These are phyloP conservation scores for Elongisporangium senticosum DNA, from an alignment of 352 stramenopile genomes.

Conservation along the genomic window DNA sequence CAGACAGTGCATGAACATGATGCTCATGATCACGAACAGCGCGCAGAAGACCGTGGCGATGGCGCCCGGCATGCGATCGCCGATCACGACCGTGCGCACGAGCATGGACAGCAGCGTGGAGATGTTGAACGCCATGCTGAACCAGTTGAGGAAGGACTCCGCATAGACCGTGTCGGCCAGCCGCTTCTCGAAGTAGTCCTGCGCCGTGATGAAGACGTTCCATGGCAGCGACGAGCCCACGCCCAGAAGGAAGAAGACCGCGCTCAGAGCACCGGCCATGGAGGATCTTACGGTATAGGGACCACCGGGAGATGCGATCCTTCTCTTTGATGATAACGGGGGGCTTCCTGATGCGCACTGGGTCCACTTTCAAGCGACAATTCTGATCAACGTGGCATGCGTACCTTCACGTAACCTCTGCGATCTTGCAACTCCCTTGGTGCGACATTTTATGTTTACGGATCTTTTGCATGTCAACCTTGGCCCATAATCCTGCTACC, in stretches of 20 bases:
- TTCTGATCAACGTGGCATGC: background rate
- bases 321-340: background rate
- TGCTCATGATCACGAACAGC: slow-evolving; percentile 55
- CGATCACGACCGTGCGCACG: slow-evolving; percentile 53
- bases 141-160: slow-evolving; percentile 84
- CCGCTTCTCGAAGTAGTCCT: slow-evolving; percentile 70
- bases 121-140: slow-evolving; percentile 81
- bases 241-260: slow-evolving; percentile 76
- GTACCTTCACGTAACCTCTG: background rate
- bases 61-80: slow-evolving; percentile 52
- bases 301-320: slow-evolving; percentile 9
- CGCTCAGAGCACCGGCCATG: background rate
- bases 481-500: background rate
- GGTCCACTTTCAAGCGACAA: background rate
- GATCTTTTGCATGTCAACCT: background rate
- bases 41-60: slow-evolving; percentile 58
- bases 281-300: background rate
- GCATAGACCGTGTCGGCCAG: slow-evolving; percentile 59
- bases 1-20: slow-evolving; percentile 68
- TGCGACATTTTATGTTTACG: slow-evolving; percentile 2
- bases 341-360: background rate
- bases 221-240: slow-evolving; percentile 72
- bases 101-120: slow-evolving; percentile 73
- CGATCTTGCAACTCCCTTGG: slow-evolving; percentile 2
- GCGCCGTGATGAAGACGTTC: slow-evolving; percentile 86